phyloP scores from a whole-genome alignment of 2,329 filamentous ascomycete genomes.

The Xylariaceae sp. region DNA sequence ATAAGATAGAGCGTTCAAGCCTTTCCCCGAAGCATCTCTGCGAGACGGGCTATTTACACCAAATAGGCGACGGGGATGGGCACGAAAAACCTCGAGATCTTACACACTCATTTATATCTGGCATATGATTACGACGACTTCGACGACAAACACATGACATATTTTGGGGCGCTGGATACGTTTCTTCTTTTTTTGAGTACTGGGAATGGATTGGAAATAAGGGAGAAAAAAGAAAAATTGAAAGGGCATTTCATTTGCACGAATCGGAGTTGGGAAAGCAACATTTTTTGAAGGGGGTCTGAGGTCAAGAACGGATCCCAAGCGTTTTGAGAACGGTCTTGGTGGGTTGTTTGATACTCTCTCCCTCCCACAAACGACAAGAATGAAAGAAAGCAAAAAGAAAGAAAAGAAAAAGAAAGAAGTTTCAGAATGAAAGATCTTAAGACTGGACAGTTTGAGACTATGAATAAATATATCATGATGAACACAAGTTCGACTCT shows the following conservation, averaged over 20 bases:
- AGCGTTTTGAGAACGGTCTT: no score
- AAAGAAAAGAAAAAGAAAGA: no score
- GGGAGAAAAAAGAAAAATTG: background rate
- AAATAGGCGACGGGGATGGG: background rate
- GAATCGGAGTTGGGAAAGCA: no score
- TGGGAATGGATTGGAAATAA: background rate
- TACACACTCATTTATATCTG: slow-evolving; percentile 9
- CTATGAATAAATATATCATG: no score
- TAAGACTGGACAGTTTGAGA: no score
- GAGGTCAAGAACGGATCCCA: background rate
- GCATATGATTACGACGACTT: slow-evolving; percentile 11
- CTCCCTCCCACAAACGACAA: background rate
- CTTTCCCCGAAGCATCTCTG: background rate
- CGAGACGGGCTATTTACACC: background rate
- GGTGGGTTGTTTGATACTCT: background rate
- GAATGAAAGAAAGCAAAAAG: no score
- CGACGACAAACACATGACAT: slow-evolving; percentile 8
- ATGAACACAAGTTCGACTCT: no score
- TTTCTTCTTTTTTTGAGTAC: no score
- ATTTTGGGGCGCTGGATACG: background rate
- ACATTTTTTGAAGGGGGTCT: background rate
- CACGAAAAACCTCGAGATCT: background rate
- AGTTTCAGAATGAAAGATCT: no score
- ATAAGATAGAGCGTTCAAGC: background rate
- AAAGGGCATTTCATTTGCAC: background rate